These are phyloP conservation scores for Plasmodium chabaudi DNA, from an alignment of 169 alveolate genomes.

Conservation along the genomic window DNA sequence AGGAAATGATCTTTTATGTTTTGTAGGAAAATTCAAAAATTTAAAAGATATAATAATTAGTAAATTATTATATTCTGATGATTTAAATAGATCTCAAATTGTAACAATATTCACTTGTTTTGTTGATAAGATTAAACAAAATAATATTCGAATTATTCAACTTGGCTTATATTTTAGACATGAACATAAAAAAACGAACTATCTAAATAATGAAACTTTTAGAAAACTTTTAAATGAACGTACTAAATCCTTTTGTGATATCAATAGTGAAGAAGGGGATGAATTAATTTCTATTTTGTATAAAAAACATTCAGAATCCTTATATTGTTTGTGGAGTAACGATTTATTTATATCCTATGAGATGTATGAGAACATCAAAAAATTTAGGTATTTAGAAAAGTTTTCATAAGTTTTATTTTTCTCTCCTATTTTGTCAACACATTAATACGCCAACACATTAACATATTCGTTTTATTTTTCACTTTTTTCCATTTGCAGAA, in stretches of 20 bases:
- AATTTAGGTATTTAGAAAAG: slow-evolving; percentile 17
- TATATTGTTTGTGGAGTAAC: slow-evolving; percentile 71
- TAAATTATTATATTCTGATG: slow-evolving; percentile 41
- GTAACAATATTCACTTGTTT: slow-evolving; percentile 63
- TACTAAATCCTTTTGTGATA: slow-evolving; percentile 10
- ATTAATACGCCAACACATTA: no score
- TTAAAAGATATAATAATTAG: slow-evolving; percentile 67
- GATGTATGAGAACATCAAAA: slow-evolving; percentile 57
- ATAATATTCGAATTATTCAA: slow-evolving; percentile 43
- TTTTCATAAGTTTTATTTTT: not conserved
- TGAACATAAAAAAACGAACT: slow-evolving; percentile 52
- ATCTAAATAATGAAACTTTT: slow-evolving; percentile 38
- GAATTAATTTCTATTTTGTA: slow-evolving; percentile 36
- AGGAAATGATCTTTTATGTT: slow-evolving; percentile 66
- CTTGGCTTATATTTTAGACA: slow-evolving; percentile 43
- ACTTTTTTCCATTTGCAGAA: slow-evolving; percentile 22
- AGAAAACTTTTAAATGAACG: slow-evolving; percentile 35
- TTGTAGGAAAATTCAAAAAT: slow-evolving; percentile 52
- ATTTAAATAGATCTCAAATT: slow-evolving; percentile 56
- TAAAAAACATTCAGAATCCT: slow-evolving; percentile 54
- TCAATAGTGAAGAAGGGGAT: slow-evolving; percentile 68
- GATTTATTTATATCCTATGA: slow-evolving; percentile 65
- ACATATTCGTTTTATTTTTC: not conserved
- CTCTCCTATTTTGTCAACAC: not conserved
- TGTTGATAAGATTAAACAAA: slow-evolving; percentile 49